Percentiles rank a stretch among this genome's conserved stretches.
These are phyloP conservation scores for Trichosporon inkin DNA, from an alignment of 1,284 basidiomycete genomes.

Conservation along the genomic window DNA sequence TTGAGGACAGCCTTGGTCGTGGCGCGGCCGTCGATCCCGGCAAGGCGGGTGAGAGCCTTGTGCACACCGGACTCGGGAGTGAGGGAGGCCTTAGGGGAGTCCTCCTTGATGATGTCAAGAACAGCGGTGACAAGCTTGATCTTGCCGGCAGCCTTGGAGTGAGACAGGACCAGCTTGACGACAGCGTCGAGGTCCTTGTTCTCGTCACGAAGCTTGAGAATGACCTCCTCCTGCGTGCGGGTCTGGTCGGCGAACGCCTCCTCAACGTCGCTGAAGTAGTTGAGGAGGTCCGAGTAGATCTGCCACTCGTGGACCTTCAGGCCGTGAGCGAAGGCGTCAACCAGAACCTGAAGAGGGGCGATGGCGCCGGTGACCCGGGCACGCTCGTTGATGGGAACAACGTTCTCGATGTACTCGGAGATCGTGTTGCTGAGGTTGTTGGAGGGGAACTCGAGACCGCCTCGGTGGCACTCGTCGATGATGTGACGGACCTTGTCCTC, in stretches of 20 bases:
- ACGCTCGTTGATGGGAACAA: constrained; percentile 71
- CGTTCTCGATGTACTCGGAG: constrained; percentile 79
- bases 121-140: constrained; percentile 79
- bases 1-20: constrained; percentile 87
- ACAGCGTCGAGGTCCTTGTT: constrained; percentile 92
- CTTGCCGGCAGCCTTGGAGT: constrained; percentile 92
- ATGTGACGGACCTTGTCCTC: constrained; percentile 79
- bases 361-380: constrained; percentile 71
- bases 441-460: constrained; percentile 80
- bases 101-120: constrained; percentile 79
- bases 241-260: constrained; percentile 73
- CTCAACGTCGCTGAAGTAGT: constrained; percentile 64
- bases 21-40: constrained; percentile 77
- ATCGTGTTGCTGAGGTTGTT: constrained; percentile 54
- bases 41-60: constrained; percentile 42
- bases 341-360: constrained; percentile 65
- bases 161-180: constrained; percentile 81
- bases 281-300: constrained; percentile 49
- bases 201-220: constrained; percentile 84
- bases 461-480: constrained; percentile 71
- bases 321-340: constrained; percentile 77
- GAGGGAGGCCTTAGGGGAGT: constrained; percentile 68
- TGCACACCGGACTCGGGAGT: constrained; percentile 44
- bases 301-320: constrained; percentile 79
- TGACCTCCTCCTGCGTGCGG: constrained; percentile 82